Evolutionary conservation across 768 basidiomycete species (phyloP), one percentile per base, ranked within the genome.

Genomic region (Agrocybe chaxingu): DNA sequence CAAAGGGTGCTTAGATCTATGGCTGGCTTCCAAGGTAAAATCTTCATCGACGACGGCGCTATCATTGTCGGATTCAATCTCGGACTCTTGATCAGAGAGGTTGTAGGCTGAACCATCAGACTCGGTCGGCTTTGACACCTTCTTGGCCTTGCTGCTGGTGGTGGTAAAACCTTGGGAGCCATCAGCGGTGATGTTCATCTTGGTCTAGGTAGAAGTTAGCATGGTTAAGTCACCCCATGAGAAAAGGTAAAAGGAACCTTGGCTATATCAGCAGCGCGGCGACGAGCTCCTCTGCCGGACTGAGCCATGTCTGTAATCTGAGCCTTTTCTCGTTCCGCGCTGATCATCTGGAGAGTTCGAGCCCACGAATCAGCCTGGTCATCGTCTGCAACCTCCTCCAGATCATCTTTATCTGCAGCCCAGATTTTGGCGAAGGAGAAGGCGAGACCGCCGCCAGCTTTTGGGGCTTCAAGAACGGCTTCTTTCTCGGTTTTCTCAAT

Each of bases 341-440:
- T 75, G 48, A 77, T 76, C 48, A 75, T 77, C 51, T 80, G 70
- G 40, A 94, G 67, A 8, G 89, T 81, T 47, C 80, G 77, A 8
- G 85, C 79, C 93, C 92, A 95, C n/a, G 91, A 90, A 64, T 92
- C 86, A 30, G 71, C 75, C 48, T 84, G 76, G 41, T 81, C 83
- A 3, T 73, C 73, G 41, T 87, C 87, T 32, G 70, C 75, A 16
- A 91, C 62, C 11, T 89, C 87, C 62, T 87, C 87, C 42, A 90
- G 66, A 2, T 71, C 60, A 47, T 86, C 86, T 61, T 87, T 86
- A 52, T 87, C 83, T 18, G 87, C 83, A 1, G 87, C 81, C 95
- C 95, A 98, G 38, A 98, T 79, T 65, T 95, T 94, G 8, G 95
- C 93, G 60, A 95, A 96, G 5, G 80, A 81, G 64, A 98, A 97